phyloP scores from a whole-genome alignment of 192 early-diverging fungal genomes.

The Podila minutissima region DNA sequence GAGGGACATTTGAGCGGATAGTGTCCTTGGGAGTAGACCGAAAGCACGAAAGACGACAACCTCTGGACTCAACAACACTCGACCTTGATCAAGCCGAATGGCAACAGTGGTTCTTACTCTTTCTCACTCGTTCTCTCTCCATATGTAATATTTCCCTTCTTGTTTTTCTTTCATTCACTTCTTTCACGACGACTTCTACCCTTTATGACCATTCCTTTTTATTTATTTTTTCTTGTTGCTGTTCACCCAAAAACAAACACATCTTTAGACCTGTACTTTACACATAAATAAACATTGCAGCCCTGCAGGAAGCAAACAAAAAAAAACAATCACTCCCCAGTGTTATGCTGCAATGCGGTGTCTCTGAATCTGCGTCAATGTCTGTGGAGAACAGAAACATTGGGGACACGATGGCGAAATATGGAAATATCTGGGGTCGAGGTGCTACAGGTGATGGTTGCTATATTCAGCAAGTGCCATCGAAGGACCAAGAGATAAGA shows the following conservation, averaged over 20 bases:
- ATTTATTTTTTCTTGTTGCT: background rate
- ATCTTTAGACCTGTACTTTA: constrained; percentile 9
- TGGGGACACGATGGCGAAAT: background rate
- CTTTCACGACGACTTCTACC: background rate
- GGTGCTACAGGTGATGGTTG: background rate
- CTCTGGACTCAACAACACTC: constrained; percentile 18
- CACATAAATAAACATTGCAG: constrained; percentile 7
- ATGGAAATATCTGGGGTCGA: background rate
- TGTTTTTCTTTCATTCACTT: background rate
- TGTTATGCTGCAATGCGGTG: background rate
- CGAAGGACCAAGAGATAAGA: background rate
- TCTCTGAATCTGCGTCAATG: constrained; percentile 3
- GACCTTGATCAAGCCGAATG: constrained; percentile 32
- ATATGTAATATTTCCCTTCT: background rate
- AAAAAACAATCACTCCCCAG: too few species aligned
- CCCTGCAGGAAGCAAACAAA: constrained; percentile 27
- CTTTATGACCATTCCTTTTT: background rate
- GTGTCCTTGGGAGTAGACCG: background rate
- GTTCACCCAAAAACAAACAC: constrained; percentile 5
- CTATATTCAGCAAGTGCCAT: background rate
- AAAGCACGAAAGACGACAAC: background rate
- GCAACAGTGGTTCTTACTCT: background rate
- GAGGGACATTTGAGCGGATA: too few species aligned
- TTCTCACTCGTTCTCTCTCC: background rate
- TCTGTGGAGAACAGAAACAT: background rate